A percentile compares a stretch with the other conserved stretches of the same genome.
Conservation (phyloP, 768 basidiomycete genomes). For the Boletus insuetus region DNA sequence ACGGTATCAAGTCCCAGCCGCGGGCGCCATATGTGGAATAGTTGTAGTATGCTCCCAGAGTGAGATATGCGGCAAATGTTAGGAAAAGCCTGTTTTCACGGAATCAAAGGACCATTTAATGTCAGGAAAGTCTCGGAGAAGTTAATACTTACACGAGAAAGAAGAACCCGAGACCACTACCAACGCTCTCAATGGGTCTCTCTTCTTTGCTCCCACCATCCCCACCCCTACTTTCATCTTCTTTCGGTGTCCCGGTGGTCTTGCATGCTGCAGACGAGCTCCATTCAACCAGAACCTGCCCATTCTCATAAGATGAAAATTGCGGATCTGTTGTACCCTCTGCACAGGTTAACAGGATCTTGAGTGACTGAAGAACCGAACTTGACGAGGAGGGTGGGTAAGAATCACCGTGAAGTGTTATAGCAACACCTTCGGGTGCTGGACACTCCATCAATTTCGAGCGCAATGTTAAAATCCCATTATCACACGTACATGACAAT, state of each 20-base stretch:
- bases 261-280: slow-evolving; percentile 57
- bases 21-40: slow-evolving; percentile 84
- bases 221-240: slow-evolving; percentile 19
- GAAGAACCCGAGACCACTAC: slow-evolving; percentile 85
- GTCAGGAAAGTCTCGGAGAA: slow-evolving; percentile 1
- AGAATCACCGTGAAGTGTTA: slow-evolving; percentile 56
- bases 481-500: slow-evolving; percentile 38
- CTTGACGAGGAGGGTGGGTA: slow-evolving; percentile 53
- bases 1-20: slow-evolving; percentile 84
- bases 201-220: slow-evolving; percentile 19
- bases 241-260: slow-evolving; percentile 24
- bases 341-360: slow-evolving; percentile 59
- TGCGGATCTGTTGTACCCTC: slow-evolving; percentile 42
- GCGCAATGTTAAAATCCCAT: neutral
- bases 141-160: slow-evolving; percentile 69
- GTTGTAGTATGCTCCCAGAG: slow-evolving; percentile 81
- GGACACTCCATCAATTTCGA: slow-evolving; percentile 9
- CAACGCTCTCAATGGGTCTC: slow-evolving; percentile 42
- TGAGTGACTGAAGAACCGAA: slow-evolving; percentile 54
- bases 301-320: slow-evolving; percentile 61
- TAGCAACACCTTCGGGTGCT: slow-evolving; percentile 55
- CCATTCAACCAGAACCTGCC: slow-evolving; percentile 60
- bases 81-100: slow-evolving; percentile 44
- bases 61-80: slow-evolving; percentile 68
- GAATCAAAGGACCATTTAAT: slow-evolving; percentile 32